Percentiles rank a stretch among this genome's conserved stretches.
Conservation (phyloP, 257 asterid genomes). For the Nicotiana undulata region DNA sequence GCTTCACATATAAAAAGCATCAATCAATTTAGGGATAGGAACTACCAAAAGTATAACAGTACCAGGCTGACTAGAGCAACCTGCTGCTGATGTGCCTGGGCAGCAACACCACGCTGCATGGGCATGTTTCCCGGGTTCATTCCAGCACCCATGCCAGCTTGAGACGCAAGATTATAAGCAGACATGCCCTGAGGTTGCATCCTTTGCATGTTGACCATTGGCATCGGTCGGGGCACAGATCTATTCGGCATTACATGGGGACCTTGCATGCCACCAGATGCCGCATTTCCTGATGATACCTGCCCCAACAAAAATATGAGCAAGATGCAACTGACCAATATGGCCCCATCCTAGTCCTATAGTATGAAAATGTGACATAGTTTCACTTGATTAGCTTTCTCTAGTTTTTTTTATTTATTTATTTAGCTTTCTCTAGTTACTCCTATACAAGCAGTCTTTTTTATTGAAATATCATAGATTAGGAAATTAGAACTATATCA, state of each 20-base stretch:
- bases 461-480: not conserved
- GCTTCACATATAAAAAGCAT: slow-evolving; percentile 13
- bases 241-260: slow-evolving; percentile 74
- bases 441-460: not conserved
- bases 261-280: slow-evolving; percentile 63
- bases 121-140: slow-evolving; percentile 78
- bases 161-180: slow-evolving; percentile 74
- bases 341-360: not conserved
- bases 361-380: not conserved
- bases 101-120: slow-evolving; percentile 79
- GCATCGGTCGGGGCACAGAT: slow-evolving; percentile 74
- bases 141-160: slow-evolving; percentile 78
- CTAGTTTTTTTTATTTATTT: not conserved
- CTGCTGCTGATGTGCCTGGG: slow-evolving; percentile 92
- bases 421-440: not conserved
- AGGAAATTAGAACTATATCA: not conserved
- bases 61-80: slow-evolving; percentile 6
- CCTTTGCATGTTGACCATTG: slow-evolving; percentile 74
- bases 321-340: not conserved
- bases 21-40: slow-evolving; percentile 7
- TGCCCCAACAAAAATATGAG: slow-evolving; percentile 18
- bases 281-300: slow-evolving; percentile 67
- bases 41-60: not conserved
- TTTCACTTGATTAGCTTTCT: not conserved
- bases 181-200: slow-evolving; percentile 81